Percentiles rank a stretch among this genome's conserved stretches.
These are phyloP conservation scores for Sphagnurus paluster DNA, from an alignment of 1,284 basidiomycete species.

Conservation along the genomic window DNA sequence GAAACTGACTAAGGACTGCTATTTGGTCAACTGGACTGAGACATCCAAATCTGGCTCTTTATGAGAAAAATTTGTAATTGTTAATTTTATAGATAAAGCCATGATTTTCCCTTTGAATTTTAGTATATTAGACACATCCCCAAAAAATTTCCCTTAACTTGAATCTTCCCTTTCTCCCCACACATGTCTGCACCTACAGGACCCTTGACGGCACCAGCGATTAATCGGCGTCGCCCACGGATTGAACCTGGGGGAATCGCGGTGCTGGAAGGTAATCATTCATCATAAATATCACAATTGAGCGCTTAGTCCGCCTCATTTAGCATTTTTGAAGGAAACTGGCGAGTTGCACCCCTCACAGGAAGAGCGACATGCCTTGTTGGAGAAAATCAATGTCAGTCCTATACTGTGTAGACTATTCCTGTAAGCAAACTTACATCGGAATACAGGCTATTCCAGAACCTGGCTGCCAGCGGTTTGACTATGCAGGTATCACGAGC, in stretches of 20 bases:
- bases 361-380: slow-evolving; percentile 12
- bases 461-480: slow-evolving; percentile 25
- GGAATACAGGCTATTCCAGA: slow-evolving; percentile 19
- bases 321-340: slow-evolving; percentile 12
- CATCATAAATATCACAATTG: slow-evolving; percentile 2
- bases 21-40: too few species aligned
- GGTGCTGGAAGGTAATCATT: slow-evolving; percentile 19
- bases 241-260: slow-evolving; percentile 12
- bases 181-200: neutral
- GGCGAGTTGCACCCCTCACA: slow-evolving; percentile 9
- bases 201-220: neutral
- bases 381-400: slow-evolving; percentile 23
- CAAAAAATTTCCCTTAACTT: too few species aligned
- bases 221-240: slow-evolving; percentile 5
- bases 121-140: too few species aligned
- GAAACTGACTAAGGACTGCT: too few species aligned
- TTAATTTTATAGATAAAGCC: too few species aligned
- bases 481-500: slow-evolving; percentile 1
- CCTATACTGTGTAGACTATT: neutral
- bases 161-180: neutral
- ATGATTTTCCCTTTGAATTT: too few species aligned
- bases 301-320: slow-evolving; percentile 9
- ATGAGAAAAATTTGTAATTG: too few species aligned
- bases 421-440: neutral
- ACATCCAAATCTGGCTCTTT: too few species aligned